A percentile compares a stretch with the other conserved stretches of the same genome.
Evolutionary conservation across 1,284 basidiomycete species (phyloP).

Genomic region (Naganishia albida): DNA sequence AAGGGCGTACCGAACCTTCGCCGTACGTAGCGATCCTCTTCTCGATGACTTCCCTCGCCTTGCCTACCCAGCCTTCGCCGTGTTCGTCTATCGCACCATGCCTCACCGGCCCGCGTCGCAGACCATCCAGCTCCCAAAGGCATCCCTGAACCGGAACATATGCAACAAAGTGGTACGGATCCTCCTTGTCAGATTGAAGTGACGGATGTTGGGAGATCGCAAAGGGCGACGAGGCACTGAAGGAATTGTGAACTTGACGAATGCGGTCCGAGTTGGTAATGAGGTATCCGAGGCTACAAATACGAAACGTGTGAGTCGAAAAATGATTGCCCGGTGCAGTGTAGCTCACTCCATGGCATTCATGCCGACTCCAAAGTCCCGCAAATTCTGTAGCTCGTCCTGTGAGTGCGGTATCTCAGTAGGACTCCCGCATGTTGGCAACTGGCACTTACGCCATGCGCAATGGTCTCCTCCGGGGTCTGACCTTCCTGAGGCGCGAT

Average conservation of each 20-base stretch:
- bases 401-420: constrained; percentile 21
- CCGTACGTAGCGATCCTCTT: constrained; percentile 84
- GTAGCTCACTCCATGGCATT: constrained; percentile 64
- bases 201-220: constrained; percentile 74
- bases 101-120: constrained; percentile 73
- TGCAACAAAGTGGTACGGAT: constrained; percentile 90
- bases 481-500: constrained; percentile 57
- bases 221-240: constrained; percentile 74
- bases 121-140: constrained; percentile 86
- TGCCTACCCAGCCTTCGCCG: constrained; percentile 76
- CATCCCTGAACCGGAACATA: constrained; percentile 79
- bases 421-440: background rate
- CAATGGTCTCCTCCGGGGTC: constrained; percentile 55
- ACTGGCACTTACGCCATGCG: constrained; percentile 57
- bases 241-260: constrained; percentile 77
- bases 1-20: constrained; percentile 69
- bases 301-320: background rate
- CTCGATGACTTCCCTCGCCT: constrained; percentile 79
- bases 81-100: constrained; percentile 66
- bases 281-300: constrained; percentile 70
- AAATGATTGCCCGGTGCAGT: constrained; percentile 13
- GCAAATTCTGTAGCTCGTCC: constrained; percentile 69
- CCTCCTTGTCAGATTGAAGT: constrained; percentile 65
- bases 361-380: constrained; percentile 78
- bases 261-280: constrained; percentile 85